A percentile compares a stretch with the other conserved stretches of the same genome.
Conservation (phyloP, 768 basidiomycete genomes). For the Gymnopilus junonius region DNA sequence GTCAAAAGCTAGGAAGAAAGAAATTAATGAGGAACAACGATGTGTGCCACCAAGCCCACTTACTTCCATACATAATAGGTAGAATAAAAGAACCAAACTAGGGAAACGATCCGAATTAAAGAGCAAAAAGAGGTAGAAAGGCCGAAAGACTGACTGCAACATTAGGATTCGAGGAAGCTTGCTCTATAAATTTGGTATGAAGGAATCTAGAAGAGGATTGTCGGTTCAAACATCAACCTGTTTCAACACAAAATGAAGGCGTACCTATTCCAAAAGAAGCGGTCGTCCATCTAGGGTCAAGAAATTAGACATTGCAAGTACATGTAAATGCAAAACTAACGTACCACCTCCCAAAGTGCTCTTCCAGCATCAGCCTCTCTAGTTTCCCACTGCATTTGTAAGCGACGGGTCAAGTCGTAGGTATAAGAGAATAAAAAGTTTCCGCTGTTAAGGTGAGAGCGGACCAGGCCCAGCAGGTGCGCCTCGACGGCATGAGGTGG, state of each 20-base stretch:
- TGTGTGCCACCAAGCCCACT: slow-evolving; percentile 36
- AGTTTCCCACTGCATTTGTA: slow-evolving; percentile 81
- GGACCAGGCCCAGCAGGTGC: slow-evolving; percentile 84
- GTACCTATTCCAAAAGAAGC: slow-evolving; percentile 98
- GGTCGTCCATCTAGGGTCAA: slow-evolving; percentile 77
- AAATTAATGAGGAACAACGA: not conserved
- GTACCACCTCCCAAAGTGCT: slow-evolving; percentile 79
- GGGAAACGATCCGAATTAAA: not conserved
- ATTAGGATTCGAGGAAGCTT: slow-evolving; percentile 44
- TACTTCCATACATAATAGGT: slow-evolving; percentile 94
- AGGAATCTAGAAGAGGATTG: slow-evolving; percentile 42
- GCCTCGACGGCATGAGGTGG: slow-evolving; percentile 87
- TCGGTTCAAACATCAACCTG: not conserved
- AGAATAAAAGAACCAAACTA: slow-evolving; percentile 90
- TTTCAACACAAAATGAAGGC: slow-evolving; percentile 11
- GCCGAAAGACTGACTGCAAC: slow-evolving; percentile 51
- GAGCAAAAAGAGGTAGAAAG: not conserved
- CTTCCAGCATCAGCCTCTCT: slow-evolving; percentile 54
- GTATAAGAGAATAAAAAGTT: slow-evolving; percentile 89
- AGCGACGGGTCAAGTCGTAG: slow-evolving; percentile 85
- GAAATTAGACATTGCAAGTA: not conserved
- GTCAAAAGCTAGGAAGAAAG: slow-evolving; percentile 73
- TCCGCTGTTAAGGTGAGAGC: slow-evolving; percentile 81
- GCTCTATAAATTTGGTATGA: slow-evolving; percentile 63
- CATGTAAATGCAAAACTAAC: slow-evolving; percentile 26